phyloP scores from a whole-genome alignment of 2,329 filamentous ascomycete genomes.

The Aspergillus ochraceoroseus region DNA sequence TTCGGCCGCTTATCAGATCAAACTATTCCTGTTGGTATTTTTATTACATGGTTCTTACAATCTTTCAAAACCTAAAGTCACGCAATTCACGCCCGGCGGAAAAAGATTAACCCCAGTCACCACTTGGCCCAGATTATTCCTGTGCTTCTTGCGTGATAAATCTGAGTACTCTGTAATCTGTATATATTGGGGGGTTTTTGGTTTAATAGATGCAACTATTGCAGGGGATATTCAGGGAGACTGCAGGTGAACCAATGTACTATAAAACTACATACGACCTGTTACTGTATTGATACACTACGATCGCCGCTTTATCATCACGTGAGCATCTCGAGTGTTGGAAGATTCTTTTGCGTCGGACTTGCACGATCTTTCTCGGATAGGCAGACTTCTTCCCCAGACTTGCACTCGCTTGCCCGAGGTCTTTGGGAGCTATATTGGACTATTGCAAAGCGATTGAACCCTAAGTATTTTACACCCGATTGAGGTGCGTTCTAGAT shows the following conservation, averaged over 20 bases:
- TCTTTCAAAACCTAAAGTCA: not conserved
- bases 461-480: not conserved
- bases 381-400: not conserved
- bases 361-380: not conserved
- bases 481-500: not conserved
- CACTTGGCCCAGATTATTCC: too few relatives aligned
- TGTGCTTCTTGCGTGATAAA: too few relatives aligned
- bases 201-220: too few relatives aligned
- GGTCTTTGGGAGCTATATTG: not conserved
- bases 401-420: not conserved
- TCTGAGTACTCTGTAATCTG: too few relatives aligned
- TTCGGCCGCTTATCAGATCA: conserved; percentile 34
- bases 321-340: conserved; percentile 13
- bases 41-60: conserved; percentile 4
- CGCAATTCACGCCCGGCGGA: too few relatives aligned
- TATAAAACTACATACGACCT: too few relatives aligned
- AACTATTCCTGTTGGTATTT: conserved; percentile 11
- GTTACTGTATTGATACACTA: conserved; percentile 6
- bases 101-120: too few relatives aligned
- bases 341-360: conserved; percentile 1
- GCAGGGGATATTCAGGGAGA: too few relatives aligned
- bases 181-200: too few relatives aligned
- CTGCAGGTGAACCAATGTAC: too few relatives aligned
- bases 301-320: conserved; percentile 10
- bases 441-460: not conserved